phyloP scores from a whole-genome alignment of 345 rosid genomes.

The Eucalyptus decipiens region DNA sequence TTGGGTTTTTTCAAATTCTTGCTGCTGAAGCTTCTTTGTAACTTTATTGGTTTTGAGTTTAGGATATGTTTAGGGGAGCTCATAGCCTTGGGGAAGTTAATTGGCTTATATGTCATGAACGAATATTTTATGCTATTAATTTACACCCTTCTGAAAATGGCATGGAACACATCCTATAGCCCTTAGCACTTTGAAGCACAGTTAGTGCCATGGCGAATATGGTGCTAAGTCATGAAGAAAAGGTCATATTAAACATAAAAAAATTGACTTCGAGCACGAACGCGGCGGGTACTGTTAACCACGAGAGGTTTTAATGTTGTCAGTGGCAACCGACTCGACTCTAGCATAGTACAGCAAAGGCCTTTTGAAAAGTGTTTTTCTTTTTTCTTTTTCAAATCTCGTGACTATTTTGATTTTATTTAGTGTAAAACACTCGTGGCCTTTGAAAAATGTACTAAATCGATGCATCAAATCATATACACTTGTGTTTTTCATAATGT shows the following conservation, averaged over 20 bases:
- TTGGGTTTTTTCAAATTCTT: not conserved
- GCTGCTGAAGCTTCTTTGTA: not conserved
- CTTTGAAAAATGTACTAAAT: not conserved
- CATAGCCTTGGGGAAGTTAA: not conserved
- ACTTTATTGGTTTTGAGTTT: not conserved
- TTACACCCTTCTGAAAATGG: not conserved
- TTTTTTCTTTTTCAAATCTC: not conserved
- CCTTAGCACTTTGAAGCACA: not conserved
- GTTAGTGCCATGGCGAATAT: not conserved
- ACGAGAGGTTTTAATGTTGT: not conserved
- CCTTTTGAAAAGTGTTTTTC: not conserved
- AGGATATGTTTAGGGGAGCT: not conserved
- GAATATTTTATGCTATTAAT: not conserved
- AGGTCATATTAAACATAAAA: not conserved
- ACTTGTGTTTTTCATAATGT: not conserved
- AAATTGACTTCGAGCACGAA: not conserved
- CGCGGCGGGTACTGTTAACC: not conserved
- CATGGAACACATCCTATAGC: not conserved
- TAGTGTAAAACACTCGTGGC: not conserved
- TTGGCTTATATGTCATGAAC: not conserved
- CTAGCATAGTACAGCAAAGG: not conserved
- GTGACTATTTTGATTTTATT: not conserved
- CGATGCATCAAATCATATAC: not conserved
- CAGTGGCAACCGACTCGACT: not conserved
- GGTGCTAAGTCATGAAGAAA: not conserved